Percentiles rank a stretch among this genome's conserved stretches.
Conservation (phyloP, 306 rosid species). For the Vigna radiata region DNA sequence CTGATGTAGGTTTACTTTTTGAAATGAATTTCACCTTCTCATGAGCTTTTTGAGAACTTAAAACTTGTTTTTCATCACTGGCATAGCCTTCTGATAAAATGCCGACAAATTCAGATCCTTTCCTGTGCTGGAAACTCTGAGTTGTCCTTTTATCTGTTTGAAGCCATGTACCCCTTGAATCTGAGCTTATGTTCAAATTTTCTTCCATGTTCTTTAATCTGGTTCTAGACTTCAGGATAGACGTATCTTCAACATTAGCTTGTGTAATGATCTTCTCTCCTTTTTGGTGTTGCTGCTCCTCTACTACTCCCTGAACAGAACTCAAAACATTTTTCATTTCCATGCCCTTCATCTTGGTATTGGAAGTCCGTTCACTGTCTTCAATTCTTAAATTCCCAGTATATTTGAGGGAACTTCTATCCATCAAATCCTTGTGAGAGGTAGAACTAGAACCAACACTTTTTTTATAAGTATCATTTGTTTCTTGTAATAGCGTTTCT, state of each 20-base stretch:
- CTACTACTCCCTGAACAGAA: conserved; percentile 56
- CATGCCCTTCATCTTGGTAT: conserved; percentile 44
- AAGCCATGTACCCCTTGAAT: conserved; percentile 40
- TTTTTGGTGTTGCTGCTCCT: conserved; percentile 51
- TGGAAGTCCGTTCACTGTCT: conserved; percentile 55
- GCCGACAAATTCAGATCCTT: conserved; percentile 57
- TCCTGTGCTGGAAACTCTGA: conserved; percentile 57
- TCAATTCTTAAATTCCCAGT: conserved; percentile 49
- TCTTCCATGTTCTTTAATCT: conserved; percentile 50
- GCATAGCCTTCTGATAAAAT: conserved; percentile 48
- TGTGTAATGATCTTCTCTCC: conserved; percentile 46
- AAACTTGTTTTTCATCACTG: conserved; percentile 48
- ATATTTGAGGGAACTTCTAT: conserved; percentile 50
- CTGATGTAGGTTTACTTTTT: conserved; percentile 47
- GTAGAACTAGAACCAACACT: conserved; percentile 40
- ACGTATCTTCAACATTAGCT: conserved; percentile 46
- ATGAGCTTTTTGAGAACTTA: conserved; percentile 52
- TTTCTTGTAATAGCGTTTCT: conserved; percentile 49
- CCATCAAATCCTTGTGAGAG: conserved; percentile 45
- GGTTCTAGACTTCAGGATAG: conserved; percentile 52
- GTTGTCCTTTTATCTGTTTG: conserved; percentile 47
- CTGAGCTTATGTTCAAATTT: conserved; percentile 47
- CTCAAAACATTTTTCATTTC: conserved; percentile 47
- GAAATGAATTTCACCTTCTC: conserved; percentile 51
- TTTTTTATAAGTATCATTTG: conserved; percentile 44